Percentiles rank a stretch among this genome's conserved stretches.
These are phyloP conservation scores for Citrus mangshanensis DNA, from an alignment of 345 rosid species.

Conservation along the genomic window DNA sequence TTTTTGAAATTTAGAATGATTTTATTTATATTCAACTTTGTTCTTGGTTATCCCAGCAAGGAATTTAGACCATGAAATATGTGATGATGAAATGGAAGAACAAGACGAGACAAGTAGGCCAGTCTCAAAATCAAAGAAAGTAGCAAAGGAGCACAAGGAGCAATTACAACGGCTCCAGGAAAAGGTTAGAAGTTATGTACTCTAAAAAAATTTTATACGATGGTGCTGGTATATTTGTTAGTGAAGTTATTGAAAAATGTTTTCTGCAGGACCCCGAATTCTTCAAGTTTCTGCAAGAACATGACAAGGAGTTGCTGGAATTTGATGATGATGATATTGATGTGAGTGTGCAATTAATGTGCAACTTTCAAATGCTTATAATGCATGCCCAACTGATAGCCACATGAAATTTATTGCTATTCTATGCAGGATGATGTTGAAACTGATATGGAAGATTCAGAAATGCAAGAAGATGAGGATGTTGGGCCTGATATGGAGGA, in stretches of 20 bases:
- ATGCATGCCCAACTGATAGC: not conserved
- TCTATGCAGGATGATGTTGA: constrained; percentile 50
- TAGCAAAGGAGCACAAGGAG: constrained; percentile 68
- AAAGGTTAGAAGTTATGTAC: constrained; percentile 39
- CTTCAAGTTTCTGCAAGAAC: constrained; percentile 68
- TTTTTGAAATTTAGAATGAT: not conserved
- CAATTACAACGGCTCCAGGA: constrained; percentile 64
- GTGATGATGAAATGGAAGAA: constrained; percentile 28
- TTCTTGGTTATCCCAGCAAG: not conserved
- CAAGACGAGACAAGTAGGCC: constrained; percentile 4
- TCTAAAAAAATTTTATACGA: not conserved
- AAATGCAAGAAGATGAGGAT: constrained; percentile 34
- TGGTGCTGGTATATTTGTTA: not conserved
- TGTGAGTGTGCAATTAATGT: constrained; percentile 36
- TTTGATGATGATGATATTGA: constrained; percentile 73
- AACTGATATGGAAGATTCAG: constrained; percentile 47
- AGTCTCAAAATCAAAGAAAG: constrained; percentile 35
- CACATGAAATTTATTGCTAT: not conserved
- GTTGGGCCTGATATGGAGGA: constrained; percentile 19
- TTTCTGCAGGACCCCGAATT: constrained; percentile 81
- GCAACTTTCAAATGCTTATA: not conserved
- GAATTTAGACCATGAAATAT: constrained; percentile 19
- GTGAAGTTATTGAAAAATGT: not conserved
- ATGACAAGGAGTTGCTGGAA: constrained; percentile 67
- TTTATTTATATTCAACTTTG: not conserved